These are phyloP conservation scores for Astraeus odoratus DNA, from an alignment of 768 basidiomycete genomes.

Conservation along the genomic window DNA sequence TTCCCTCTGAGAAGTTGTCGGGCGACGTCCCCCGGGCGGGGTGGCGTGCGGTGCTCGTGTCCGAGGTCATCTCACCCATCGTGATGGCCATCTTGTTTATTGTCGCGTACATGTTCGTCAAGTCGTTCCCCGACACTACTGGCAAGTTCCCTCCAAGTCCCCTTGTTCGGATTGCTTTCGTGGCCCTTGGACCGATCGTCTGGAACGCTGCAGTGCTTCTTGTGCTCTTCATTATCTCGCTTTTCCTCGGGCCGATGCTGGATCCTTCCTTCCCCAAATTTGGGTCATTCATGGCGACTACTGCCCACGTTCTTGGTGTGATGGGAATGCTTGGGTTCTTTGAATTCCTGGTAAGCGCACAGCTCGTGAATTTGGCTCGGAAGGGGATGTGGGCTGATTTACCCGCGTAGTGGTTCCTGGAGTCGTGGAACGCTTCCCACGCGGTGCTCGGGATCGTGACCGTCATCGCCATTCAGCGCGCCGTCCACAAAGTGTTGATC, in stretches of 20 bases:
- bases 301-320: conserved; percentile 77
- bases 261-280: conserved; percentile 81
- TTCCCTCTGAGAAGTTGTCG: conserved; percentile 95
- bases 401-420: conserved; percentile 77
- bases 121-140: conserved; percentile 65
- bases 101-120: conserved; percentile 89
- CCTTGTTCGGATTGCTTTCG: conserved; percentile 87
- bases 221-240: conserved; percentile 80
- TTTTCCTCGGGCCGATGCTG: conserved; percentile 90
- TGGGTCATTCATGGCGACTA: conserved; percentile 86
- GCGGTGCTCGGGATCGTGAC: conserved; percentile 91
- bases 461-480: conserved; percentile 87
- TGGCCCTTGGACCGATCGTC: conserved; percentile 90
- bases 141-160: conserved; percentile 71
- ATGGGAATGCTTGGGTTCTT: conserved; percentile 91
- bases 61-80: conserved; percentile 81
- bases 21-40: conserved; percentile 91
- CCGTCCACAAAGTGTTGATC: conserved; percentile 90
- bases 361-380: not conserved
- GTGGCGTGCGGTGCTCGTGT: conserved; percentile 85
- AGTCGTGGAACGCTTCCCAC: conserved; percentile 86
- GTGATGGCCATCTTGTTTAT: conserved; percentile 82
- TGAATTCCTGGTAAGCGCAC: conserved; percentile 77
- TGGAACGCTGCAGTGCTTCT: conserved; percentile 90
- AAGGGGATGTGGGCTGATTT: conserved; percentile 1